phyloP scores from a whole-genome alignment of 148 eudicot genomes.

The Rhododendron griersonianum region DNA sequence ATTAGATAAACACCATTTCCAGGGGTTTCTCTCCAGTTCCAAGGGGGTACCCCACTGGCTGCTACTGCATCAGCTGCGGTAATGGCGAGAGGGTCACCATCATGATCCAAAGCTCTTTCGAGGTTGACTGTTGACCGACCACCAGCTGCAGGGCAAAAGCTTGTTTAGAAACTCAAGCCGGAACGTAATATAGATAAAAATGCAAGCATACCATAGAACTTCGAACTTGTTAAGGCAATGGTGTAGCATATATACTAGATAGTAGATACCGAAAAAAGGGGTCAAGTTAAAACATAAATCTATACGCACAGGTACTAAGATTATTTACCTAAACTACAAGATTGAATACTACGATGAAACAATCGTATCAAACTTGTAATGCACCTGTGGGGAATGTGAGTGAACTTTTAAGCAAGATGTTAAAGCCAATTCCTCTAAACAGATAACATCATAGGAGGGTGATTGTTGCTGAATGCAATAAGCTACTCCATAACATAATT shows the following conservation, averaged over 20 bases:
- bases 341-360: neutral
- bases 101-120: constrained; percentile 55
- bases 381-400: too few species aligned
- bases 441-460: neutral
- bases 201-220: neutral
- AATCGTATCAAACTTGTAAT: neutral
- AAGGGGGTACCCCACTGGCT: constrained; percentile 53
- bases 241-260: neutral
- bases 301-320: neutral
- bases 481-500: neutral
- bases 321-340: neutral
- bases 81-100: constrained; percentile 72
- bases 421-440: neutral
- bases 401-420: neutral
- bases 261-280: neutral
- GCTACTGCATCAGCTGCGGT: constrained; percentile 57
- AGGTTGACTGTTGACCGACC: constrained; percentile 47
- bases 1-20: constrained; percentile 45
- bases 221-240: neutral
- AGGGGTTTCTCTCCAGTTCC: constrained; percentile 68
- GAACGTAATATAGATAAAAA: neutral
- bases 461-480: neutral
- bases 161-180: constrained; percentile 4
- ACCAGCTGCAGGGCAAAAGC: constrained; percentile 34
- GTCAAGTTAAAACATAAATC: neutral